Evolutionary conservation across 441 rosid species (phyloP).

Genomic region (Populus hybrid): DNA sequence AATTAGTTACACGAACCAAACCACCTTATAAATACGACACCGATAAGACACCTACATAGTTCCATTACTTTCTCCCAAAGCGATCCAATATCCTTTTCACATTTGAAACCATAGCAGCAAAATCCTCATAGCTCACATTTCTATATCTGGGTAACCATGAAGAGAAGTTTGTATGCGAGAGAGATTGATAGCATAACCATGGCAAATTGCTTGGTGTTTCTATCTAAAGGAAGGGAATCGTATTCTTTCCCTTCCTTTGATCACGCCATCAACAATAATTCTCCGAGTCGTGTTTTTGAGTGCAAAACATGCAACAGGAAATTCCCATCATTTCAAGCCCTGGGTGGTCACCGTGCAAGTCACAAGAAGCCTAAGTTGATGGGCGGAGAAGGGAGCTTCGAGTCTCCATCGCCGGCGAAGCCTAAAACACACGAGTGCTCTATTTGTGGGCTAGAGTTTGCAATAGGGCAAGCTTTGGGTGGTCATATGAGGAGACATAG

Average conservation of each 20-base stretch:
- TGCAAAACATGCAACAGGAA: conserved; percentile 83
- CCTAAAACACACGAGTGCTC: conserved; percentile 81
- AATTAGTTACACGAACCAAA: background rate
- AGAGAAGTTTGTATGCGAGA: conserved; percentile 29
- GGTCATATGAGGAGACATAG: conserved; percentile 43
- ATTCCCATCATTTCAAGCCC: conserved; percentile 86
- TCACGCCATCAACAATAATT: conserved; percentile 4
- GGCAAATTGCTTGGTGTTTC: conserved; percentile 57
- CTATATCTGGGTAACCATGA: conserved; percentile 25
- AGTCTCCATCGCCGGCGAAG: conserved; percentile 13
- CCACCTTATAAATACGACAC: background rate
- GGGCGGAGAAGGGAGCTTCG: conserved; percentile 22
- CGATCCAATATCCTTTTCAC: background rate
- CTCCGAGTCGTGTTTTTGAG: conserved; percentile 53
- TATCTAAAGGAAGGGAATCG: conserved; percentile 31
- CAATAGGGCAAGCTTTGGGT: conserved; percentile 76
- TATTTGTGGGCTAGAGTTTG: conserved; percentile 81
- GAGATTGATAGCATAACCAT: conserved; percentile 40
- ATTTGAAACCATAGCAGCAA: background rate
- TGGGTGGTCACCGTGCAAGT: conserved; percentile 95
- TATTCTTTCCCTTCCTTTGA: conserved; percentile 1
- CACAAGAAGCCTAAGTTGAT: conserved; percentile 68
- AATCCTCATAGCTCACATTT: background rate
- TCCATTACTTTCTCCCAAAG: background rate
- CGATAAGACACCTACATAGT: background rate